Evolutionary conservation across 495 filamentous ascomycete genomes (phyloP).

Genomic region (Beverwykella pulmonaria): DNA sequence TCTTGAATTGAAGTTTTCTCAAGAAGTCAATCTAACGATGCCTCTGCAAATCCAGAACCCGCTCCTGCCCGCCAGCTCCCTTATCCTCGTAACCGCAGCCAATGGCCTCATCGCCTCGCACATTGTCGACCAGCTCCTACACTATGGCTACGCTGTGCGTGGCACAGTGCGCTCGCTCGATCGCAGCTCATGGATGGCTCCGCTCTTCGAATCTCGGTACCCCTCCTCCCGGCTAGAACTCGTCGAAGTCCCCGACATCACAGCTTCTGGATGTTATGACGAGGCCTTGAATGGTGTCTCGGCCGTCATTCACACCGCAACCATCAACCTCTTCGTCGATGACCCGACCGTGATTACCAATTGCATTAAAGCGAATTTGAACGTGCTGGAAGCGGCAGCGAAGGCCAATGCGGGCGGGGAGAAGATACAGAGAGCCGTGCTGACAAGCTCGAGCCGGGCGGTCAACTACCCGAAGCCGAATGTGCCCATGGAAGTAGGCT

Average conservation of each 20-base stretch:
- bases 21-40: neutral
- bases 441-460: conserved; percentile 27
- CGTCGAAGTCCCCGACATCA: conserved; percentile 22
- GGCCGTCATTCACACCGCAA: conserved; percentile 13
- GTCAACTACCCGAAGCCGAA: conserved; percentile 15
- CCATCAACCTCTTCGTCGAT: neutral
- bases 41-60: neutral
- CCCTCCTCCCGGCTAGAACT: conserved; percentile 1
- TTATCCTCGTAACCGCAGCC: conserved; percentile 44
- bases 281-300: conserved; percentile 12
- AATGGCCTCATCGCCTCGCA: conserved; percentile 45
- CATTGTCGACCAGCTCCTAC: conserved; percentile 45
- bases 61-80: conserved; percentile 7
- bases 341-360: neutral
- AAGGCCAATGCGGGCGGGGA: conserved; percentile 6
- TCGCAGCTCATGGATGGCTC: conserved; percentile 4
- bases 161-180: conserved; percentile 26
- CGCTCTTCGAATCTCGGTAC: conserved; percentile 5
- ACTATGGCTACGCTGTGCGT: conserved; percentile 31
- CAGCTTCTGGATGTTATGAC: conserved; percentile 1
- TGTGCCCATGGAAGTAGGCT: neutral
- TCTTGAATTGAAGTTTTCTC: too few relatives aligned
- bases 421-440: conserved; percentile 13
- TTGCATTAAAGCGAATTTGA: conserved; percentile 1
- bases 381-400: conserved; percentile 5